A percentile compares a stretch with the other conserved stretches of the same genome.
These are phyloP conservation scores for Polyporus arcularius DNA, from an alignment of 768 basidiomycete genomes.

Conservation along the genomic window DNA sequence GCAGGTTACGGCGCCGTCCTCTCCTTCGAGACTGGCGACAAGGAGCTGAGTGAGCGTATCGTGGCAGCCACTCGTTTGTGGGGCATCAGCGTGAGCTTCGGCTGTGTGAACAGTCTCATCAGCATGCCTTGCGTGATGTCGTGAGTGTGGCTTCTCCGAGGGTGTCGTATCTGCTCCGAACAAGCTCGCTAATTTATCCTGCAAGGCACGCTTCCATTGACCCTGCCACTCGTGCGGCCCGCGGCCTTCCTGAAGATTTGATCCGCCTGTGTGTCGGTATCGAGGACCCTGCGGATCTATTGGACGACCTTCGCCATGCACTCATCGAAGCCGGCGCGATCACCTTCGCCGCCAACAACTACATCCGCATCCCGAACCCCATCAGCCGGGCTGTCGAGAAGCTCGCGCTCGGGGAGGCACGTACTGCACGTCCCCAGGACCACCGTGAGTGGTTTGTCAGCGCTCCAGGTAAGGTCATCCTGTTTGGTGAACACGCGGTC, in stretches of 20 bases:
- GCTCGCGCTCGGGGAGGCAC: conserved; percentile 44
- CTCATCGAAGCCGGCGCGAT: conserved; percentile 92
- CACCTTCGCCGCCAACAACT: conserved; percentile 46
- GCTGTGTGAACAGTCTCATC: conserved; percentile 96
- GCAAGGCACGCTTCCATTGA: conserved; percentile 95
- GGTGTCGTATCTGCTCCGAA: background rate
- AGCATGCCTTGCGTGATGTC: conserved; percentile 99
- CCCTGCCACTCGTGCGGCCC: conserved; percentile 89
- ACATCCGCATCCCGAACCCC: conserved; percentile 46
- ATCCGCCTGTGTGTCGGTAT: conserved; percentile 98
- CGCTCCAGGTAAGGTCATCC: conserved; percentile 95
- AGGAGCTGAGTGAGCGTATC: conserved; percentile 85
- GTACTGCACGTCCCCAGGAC: conserved; percentile 22
- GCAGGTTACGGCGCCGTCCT: conserved; percentile 80
- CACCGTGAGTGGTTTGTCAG: conserved; percentile 82
- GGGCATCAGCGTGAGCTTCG: conserved; percentile 98
- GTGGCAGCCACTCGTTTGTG: conserved; percentile 92
- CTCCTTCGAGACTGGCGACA: conserved; percentile 93
- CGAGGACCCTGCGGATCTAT: conserved; percentile 88
- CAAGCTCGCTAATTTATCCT: background rate
- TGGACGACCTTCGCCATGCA: conserved; percentile 94
- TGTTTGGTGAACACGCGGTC: conserved; percentile 99
- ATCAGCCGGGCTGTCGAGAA: conserved; percentile 69
- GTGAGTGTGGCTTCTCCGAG: conserved; percentile 53
- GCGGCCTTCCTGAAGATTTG: conserved; percentile 97